Evolutionary conservation across 2,329 filamentous ascomycete species (phyloP).

Genomic region (Magnaporthiopsis poae): DNA sequence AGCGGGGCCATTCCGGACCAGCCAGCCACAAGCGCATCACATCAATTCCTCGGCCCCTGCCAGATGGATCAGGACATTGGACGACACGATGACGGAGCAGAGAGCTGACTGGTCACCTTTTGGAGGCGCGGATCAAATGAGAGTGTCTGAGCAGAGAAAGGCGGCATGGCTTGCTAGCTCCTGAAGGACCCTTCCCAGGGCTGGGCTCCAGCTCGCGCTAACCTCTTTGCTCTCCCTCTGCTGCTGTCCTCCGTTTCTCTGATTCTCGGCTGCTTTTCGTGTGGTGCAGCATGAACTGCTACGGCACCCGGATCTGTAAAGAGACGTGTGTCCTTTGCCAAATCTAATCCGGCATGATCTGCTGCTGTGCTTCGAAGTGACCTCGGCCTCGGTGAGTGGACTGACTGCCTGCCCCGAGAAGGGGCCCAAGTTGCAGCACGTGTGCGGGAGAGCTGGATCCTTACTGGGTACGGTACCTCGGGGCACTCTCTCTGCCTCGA

Average conservation of each 20-base stretch:
- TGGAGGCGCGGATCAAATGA: not conserved
- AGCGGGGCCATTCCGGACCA: not conserved
- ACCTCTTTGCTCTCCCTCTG: not conserved
- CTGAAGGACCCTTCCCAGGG: not conserved
- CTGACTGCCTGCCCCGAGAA: not conserved
- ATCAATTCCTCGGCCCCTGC: not conserved
- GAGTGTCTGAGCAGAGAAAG: not conserved
- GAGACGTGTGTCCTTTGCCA: not conserved
- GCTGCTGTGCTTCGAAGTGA: not conserved
- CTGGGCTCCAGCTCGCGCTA: not conserved
- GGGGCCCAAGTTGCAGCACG: not conserved
- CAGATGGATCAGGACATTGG: not conserved
- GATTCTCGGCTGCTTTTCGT: not conserved
- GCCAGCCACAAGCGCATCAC: not conserved
- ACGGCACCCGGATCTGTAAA: not conserved
- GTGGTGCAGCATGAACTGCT: not conserved
- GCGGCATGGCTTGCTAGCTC: too few species aligned
- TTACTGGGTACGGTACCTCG: not conserved
- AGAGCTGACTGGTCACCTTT: not conserved
- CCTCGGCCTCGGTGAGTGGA: not conserved
- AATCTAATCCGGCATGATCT: not conserved
- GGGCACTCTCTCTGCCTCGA: too few species aligned
- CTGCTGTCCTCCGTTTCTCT: not conserved
- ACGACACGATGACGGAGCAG: not conserved
- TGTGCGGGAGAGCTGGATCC: not conserved